Base-by-base conservation (phyloP, 805 yeast species). In the Candida sanyiensis region DNA sequence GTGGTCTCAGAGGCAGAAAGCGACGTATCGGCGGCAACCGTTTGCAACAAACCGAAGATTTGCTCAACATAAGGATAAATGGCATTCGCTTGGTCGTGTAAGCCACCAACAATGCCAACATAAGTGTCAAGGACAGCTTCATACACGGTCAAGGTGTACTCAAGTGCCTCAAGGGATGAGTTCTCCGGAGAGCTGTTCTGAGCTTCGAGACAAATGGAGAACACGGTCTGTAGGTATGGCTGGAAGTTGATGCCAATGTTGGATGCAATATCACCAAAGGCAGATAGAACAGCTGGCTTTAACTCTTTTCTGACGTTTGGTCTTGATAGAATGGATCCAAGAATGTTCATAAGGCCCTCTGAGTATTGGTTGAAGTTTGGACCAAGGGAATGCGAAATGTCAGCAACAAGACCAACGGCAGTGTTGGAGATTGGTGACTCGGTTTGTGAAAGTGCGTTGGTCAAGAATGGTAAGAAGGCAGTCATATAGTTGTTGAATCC, bases 51-150 rank as follows among this genome's bases (percentile, higher is more conserved):
- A 41, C 69, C 74, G 63, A 88, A 80, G 33, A 90, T 79, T 33
- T 80, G 73, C 25, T 75, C 74, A 35, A 83, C 73, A 59, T 74
- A 85, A 31, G 80, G 82, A 47, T 59, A 69, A 33, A 93, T 61
- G 27, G 76, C 72, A 28, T 75, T 74, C 13, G 96, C 87, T 15
- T 68, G 62, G 39, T 74, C 81, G 44, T 76, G 78, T 52, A 86
- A 62, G n/a, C 97, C 97, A 35, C 94, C 88, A 42, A 90, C 87
- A 35, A 93, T 80, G 45, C 98, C 98, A 25, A 89, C 95, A 58
- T 87, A 93, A 27, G 96, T 88, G 61, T 93, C 97, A 50, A 93
- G 70, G n/a, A 89, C 90, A 5, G 97, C 72, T 62, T 87, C 96
- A 49, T 81, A 78, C 33, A 93, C 76, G 34, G 68, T 70, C 44